phyloP scores from a whole-genome alignment of 495 filamentous ascomycete species.

The Penicillium manginii region DNA sequence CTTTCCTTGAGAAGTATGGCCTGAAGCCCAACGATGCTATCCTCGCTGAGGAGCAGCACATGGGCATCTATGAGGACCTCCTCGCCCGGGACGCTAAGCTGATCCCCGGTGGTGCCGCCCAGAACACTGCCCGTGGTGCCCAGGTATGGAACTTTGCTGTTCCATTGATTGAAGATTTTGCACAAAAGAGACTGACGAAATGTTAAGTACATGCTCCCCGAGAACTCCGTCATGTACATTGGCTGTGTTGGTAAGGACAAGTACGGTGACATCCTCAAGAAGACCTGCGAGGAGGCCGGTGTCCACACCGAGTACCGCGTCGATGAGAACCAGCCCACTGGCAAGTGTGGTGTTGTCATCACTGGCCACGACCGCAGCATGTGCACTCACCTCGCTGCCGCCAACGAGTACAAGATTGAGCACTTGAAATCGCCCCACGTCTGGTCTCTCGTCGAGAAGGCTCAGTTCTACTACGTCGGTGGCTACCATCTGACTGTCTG shows the following conservation, averaged over 20 bases:
- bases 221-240: constrained; percentile 86
- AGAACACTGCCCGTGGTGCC: constrained; percentile 96
- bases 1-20: constrained; percentile 86
- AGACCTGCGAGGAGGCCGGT: constrained; percentile 79
- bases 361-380: constrained; percentile 91
- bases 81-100: constrained; percentile 86
- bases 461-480: constrained; percentile 87
- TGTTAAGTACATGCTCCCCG: constrained; percentile 81
- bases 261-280: constrained; percentile 81
- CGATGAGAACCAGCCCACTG: constrained; percentile 79
- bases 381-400: constrained; percentile 94
- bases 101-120: constrained; percentile 94
- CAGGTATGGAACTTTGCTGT: constrained; percentile 51
- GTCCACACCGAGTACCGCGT: constrained; percentile 92
- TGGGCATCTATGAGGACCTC: constrained; percentile 88
- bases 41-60: constrained; percentile 89
- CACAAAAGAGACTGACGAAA: background rate
- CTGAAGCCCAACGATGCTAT: constrained; percentile 97
- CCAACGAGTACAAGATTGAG: constrained; percentile 94
- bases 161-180: background rate
- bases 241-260: constrained; percentile 92
- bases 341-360: constrained; percentile 95
- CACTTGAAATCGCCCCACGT: constrained; percentile 90
- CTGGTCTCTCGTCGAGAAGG: constrained; percentile 87
- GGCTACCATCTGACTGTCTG: constrained; percentile 90